Conservation (phyloP, 73 alveolate species). For the Tetrahymena elliotti region DNA sequence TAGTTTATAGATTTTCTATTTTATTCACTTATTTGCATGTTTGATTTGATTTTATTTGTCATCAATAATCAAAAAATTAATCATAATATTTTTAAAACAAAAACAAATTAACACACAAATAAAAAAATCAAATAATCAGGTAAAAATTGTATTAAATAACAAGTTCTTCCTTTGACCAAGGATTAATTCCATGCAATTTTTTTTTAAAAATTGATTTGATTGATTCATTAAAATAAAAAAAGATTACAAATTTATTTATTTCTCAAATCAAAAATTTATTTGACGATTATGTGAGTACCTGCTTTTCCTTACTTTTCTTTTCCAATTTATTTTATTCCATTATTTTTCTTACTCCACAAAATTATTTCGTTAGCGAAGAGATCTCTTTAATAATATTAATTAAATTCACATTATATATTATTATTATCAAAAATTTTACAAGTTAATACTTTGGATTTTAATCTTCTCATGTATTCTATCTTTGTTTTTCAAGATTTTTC, state of each 20-base stretch:
- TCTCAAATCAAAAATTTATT: neutral
- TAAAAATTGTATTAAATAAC: too few relatives aligned
- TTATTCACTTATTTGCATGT: neutral
- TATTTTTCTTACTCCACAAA: neutral
- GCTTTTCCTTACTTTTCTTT: neutral
- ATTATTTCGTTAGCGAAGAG: too few relatives aligned
- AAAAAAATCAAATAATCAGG: neutral
- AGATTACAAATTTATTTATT: neutral
- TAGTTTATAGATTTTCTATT: too few relatives aligned
- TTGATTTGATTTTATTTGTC: neutral
- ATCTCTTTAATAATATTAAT: too few relatives aligned
- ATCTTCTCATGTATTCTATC: too few relatives aligned
- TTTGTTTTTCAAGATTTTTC: too few relatives aligned
- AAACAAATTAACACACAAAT: neutral
- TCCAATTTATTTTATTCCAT: neutral
- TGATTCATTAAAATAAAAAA: neutral
- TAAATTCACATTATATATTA: too few relatives aligned
- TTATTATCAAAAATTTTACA: too few relatives aligned
- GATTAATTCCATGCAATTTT: neutral
- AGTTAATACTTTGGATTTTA: too few relatives aligned
- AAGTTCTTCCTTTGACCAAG: neutral
- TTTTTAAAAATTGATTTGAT: neutral
- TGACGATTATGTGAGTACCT: neutral
- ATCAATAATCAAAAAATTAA: neutral
- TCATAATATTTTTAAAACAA: neutral